phyloP scores from a whole-genome alignment of 345 rosid species.

The thale cress (Arabidopsis thaliana) region TAIR10.1 NC_003074.8:22907501-22908000 shows the following conservation, averaged over 20 bases:
- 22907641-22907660: conserved; percentile 67
- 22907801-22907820: conserved; percentile 54
- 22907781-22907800: conserved; percentile 48
- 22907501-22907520: conserved; percentile 66
- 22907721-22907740: conserved; percentile 78
- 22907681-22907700: conserved; percentile 68
- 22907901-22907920: conserved; percentile 13
- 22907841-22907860: conserved; percentile 62
- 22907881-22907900: conserved; percentile 51
- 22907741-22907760: conserved; percentile 76
- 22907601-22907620: conserved; percentile 58
- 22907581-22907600: conserved; percentile 61
- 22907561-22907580: conserved; percentile 78
- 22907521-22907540: conserved; percentile 67
- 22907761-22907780: conserved; percentile 50
- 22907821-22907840: conserved; percentile 53
- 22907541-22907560: conserved; percentile 75
- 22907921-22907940: conserved; percentile 41
- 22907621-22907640: conserved; percentile 60
- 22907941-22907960: conserved; percentile 36
- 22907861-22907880: conserved; percentile 53
- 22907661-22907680: conserved; percentile 72
- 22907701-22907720: conserved; percentile 32
- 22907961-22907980: conserved; percentile 40
- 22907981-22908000: not conserved